Conservation (phyloP, 179 eudicot genomes). For the Sideroxylon spinosum region DNA sequence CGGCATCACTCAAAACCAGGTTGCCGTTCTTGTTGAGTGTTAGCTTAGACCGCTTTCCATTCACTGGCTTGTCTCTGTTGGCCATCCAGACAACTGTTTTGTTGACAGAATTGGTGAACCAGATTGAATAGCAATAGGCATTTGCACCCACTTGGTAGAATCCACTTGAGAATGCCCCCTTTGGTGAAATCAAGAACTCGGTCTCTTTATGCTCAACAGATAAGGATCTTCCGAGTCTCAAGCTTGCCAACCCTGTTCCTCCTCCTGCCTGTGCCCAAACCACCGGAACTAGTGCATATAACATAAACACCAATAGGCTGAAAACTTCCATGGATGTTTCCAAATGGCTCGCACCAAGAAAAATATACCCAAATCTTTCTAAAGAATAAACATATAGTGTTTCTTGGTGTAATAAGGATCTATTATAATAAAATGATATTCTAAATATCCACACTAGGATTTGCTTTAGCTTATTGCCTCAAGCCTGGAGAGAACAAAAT, state of each 20-base stretch:
- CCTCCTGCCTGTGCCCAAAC: background rate
- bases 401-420: too few relatives aligned
- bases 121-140: conserved; percentile 47
- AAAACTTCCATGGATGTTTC: background rate
- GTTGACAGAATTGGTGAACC: conserved; percentile 46
- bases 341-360: background rate
- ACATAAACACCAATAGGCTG: background rate
- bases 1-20: conserved; percentile 36
- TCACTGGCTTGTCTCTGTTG: conserved; percentile 52
- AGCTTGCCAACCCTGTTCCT: background rate
- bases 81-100: conserved; percentile 56
- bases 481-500: too few relatives aligned
- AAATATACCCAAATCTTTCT: background rate
- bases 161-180: conserved; percentile 46
- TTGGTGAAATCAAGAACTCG: conserved; percentile 38
- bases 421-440: background rate
- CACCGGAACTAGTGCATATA: background rate
- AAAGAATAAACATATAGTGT: background rate
- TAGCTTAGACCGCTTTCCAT: conserved; percentile 38
- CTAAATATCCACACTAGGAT: background rate
- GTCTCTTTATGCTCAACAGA: conserved; percentile 27
- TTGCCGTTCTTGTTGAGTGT: conserved; percentile 33
- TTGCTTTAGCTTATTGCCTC: too few relatives aligned
- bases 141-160: conserved; percentile 38
- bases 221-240: conserved; percentile 16